phyloP scores from a whole-genome alignment of 768 basidiomycete genomes.

The Pleurotus citrinopileatus region DNA sequence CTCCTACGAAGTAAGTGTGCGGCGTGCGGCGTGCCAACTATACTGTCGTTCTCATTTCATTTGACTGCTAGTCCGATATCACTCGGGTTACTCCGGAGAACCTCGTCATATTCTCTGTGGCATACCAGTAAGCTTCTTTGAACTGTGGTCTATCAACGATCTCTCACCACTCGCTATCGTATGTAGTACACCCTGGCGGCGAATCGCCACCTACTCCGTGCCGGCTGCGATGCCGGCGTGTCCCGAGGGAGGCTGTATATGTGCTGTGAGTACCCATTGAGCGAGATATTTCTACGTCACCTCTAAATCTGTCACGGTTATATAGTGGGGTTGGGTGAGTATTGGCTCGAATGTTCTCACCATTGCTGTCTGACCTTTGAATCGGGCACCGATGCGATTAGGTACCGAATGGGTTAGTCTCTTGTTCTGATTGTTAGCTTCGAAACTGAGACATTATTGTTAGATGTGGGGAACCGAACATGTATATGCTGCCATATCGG shows the following conservation, averaged over 20 bases:
- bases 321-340: slow-evolving; percentile 44
- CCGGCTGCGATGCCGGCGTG: slow-evolving; percentile 42
- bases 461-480: slow-evolving; percentile 42
- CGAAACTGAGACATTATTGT: slow-evolving; percentile 4
- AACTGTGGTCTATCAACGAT: background rate
- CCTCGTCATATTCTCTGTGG: slow-evolving; percentile 40
- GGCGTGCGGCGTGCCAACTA: background rate
- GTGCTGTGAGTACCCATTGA: slow-evolving; percentile 30
- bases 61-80: slow-evolving; percentile 29
- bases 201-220: slow-evolving; percentile 36
- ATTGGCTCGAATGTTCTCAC: no score
- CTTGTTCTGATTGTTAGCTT: slow-evolving; percentile 8
- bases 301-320: background rate
- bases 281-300: background rate
- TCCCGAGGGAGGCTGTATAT: slow-evolving; percentile 39
- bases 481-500: slow-evolving; percentile 40
- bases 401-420: slow-evolving; percentile 21
- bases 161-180: background rate
- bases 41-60: slow-evolving; percentile 1
- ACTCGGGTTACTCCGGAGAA: slow-evolving; percentile 37
- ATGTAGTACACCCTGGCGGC: slow-evolving; percentile 40
- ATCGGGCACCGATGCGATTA: background rate
- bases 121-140: slow-evolving; percentile 30
- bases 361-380: no score
- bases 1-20: slow-evolving; percentile 30